Evolutionary conservation across 2,329 filamentous ascomycete species (phyloP).

Genomic region (Coniochaeta sp.): DNA sequence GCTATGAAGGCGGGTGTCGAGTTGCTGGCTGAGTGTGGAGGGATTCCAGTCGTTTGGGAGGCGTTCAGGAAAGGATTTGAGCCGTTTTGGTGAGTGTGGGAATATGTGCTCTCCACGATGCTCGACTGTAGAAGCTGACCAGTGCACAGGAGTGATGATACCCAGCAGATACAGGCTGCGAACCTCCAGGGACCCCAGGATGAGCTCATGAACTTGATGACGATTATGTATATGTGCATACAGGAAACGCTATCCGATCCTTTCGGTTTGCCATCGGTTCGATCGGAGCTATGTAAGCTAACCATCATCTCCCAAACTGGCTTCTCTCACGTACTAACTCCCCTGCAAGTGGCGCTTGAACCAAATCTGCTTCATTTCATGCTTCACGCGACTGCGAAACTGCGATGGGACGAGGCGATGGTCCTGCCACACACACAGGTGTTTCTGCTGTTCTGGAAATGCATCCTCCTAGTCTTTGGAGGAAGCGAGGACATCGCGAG

Average conservation of each 20-base stretch:
- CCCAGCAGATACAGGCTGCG: constrained; percentile 26
- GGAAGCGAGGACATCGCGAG: constrained; percentile 64
- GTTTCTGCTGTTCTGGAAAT: constrained; percentile 86
- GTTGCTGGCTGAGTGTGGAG: constrained; percentile 42
- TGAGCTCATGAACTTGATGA: constrained; percentile 55
- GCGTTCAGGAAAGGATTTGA: constrained; percentile 42
- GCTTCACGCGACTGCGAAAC: constrained; percentile 58
- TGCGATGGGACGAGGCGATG: constrained; percentile 66
- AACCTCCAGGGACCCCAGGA: constrained; percentile 47
- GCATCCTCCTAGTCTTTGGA: constrained; percentile 77
- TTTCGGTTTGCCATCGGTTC: constrained; percentile 36
- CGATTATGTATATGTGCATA: constrained; percentile 52
- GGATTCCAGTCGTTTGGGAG: constrained; percentile 43
- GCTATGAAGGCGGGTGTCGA: constrained; percentile 49
- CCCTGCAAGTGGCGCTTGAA: constrained; percentile 39
- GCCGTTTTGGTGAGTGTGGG: constrained; percentile 38
- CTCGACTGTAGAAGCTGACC: constrained; percentile 20
- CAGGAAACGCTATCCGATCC: constrained; percentile 48
- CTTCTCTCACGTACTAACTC: constrained; percentile 16
- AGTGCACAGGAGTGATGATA: constrained; percentile 36
- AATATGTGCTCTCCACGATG: neutral
- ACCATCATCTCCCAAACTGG: constrained; percentile 10
- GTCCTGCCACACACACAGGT: constrained; percentile 59
- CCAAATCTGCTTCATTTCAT: constrained; percentile 67
- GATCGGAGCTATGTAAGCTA: constrained; percentile 41